phyloP scores from a whole-genome alignment of 2,329 filamentous ascomycete genomes.

The Trematosphaeria pertusa region DNA sequence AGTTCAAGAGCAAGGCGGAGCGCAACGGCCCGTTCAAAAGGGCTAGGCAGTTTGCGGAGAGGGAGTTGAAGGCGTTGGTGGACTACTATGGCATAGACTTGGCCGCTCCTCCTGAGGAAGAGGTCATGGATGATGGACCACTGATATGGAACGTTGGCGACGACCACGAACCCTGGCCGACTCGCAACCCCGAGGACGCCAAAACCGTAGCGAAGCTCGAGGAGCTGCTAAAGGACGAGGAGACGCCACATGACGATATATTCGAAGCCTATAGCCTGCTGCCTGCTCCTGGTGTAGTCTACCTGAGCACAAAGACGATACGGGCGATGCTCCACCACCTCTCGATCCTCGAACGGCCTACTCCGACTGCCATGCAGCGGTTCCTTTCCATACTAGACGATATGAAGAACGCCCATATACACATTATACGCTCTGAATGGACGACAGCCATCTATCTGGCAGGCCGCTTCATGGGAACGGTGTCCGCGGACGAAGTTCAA shows the following conservation, averaged over 20 bases:
- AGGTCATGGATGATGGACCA: conserved; percentile 38
- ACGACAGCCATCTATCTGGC: conserved; percentile 83
- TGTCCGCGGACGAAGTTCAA: conserved; percentile 67
- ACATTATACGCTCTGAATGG: conserved; percentile 75
- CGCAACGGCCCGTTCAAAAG: conserved; percentile 28
- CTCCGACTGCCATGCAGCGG: conserved; percentile 70
- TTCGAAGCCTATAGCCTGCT: conserved; percentile 62
- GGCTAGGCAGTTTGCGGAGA: conserved; percentile 43
- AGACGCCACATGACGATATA: conserved; percentile 55
- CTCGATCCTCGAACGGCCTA: conserved; percentile 65
- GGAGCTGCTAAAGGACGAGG: conserved; percentile 52
- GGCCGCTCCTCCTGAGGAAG: conserved; percentile 30
- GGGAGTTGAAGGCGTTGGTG: conserved; percentile 57
- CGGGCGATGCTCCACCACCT: conserved; percentile 72
- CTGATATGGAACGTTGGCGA: conserved; percentile 42
- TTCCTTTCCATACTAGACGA: conserved; percentile 87
- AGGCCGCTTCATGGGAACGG: conserved; percentile 69
- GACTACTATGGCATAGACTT: conserved; percentile 53
- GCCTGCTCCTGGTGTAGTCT: conserved; percentile 60
- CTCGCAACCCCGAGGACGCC: conserved; percentile 39
- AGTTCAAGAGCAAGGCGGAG: conserved; percentile 13
- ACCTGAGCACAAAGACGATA: conserved; percentile 60
- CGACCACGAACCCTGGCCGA: conserved; percentile 42
- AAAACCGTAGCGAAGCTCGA: conserved; percentile 43
- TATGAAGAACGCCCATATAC: conserved; percentile 75